phyloP scores from a whole-genome alignment of 805 yeast genomes.

The Ogataea trehaloabstinens region DNA sequence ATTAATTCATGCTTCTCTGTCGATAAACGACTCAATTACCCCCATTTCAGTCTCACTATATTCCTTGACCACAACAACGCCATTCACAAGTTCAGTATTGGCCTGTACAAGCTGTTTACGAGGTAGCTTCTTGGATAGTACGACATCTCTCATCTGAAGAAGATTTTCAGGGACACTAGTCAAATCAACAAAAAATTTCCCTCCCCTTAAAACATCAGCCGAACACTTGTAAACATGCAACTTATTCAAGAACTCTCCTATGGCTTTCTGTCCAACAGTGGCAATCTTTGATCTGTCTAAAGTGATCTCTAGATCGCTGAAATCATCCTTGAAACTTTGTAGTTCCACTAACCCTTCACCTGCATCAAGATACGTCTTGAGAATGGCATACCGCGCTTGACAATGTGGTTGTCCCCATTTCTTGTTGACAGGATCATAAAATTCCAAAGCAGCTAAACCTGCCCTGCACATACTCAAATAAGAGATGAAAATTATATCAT shows the following conservation, averaged over 20 bases:
- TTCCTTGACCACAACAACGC: conserved; percentile 56
- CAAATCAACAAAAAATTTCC: conserved; percentile 59
- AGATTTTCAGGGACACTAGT: conserved; percentile 66
- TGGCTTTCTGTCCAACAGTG: conserved; percentile 69
- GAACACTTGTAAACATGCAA: conserved; percentile 79
- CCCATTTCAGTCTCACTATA: conserved; percentile 74
- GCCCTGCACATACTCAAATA: conserved; percentile 85
- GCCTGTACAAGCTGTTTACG: conserved; percentile 84
- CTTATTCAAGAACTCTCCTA: conserved; percentile 65
- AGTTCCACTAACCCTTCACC: conserved; percentile 58
- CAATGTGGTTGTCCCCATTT: conserved; percentile 96
- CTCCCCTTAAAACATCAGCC: conserved; percentile 67
- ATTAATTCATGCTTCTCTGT: conserved; percentile 48
- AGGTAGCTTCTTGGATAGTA: conserved; percentile 72
- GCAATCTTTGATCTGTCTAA: conserved; percentile 63
- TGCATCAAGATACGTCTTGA: conserved; percentile 69
- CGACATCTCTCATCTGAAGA: conserved; percentile 63
- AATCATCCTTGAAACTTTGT: conserved; percentile 45
- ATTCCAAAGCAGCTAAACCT: conserved; percentile 78
- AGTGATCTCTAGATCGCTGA: conserved; percentile 56
- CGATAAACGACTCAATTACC: conserved; percentile 74
- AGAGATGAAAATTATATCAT: conserved; percentile 62
- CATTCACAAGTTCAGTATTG: conserved; percentile 53
- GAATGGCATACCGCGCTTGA: conserved; percentile 87
- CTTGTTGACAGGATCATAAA: conserved; percentile 76